A percentile compares a stretch with the other conserved stretches of the same genome.
phyloP scores from a whole-genome alignment of 495 filamentous ascomycete species.

The Cetradonia linearis region DNA sequence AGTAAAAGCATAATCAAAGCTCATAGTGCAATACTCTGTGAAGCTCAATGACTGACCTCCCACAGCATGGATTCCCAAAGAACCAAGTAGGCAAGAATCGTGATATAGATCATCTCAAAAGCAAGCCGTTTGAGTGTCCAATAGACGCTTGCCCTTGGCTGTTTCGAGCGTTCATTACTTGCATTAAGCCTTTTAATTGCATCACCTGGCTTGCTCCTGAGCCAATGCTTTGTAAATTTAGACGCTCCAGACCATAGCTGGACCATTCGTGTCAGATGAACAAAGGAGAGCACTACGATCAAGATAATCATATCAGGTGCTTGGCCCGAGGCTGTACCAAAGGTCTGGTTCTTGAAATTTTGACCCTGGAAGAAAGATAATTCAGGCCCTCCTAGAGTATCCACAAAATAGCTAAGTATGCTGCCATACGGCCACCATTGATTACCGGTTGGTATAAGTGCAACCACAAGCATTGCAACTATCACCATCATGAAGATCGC shows the following conservation, averaged over 20 bases:
- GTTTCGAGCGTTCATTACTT: not conserved
- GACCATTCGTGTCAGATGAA: not conserved
- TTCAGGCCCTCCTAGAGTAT: not conserved
- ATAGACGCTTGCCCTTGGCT: not conserved
- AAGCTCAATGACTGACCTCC: constrained; percentile 4
- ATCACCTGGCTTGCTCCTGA: not conserved
- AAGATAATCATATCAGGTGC: not conserved
- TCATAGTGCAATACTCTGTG: not conserved
- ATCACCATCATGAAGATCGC: constrained; percentile 10
- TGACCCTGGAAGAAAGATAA: not conserved
- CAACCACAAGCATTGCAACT: constrained; percentile 5
- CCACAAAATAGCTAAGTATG: not conserved
- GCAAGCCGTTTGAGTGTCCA: not conserved
- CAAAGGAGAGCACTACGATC: constrained; percentile 1
- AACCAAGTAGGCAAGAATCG: not conserved
- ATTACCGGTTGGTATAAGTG: constrained; percentile 12
- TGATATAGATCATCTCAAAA: not conserved
- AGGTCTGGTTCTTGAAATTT: not conserved
- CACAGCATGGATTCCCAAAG: constrained; percentile 5
- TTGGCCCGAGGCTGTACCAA: not conserved
- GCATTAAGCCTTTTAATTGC: not conserved
- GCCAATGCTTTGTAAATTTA: not conserved
- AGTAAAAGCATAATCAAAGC: not conserved
- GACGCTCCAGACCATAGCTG: not conserved
- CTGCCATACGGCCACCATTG: not conserved